Evolutionary conservation across 1,284 basidiomycete species (phyloP).

Genomic region (Tilletia caries): DNA sequence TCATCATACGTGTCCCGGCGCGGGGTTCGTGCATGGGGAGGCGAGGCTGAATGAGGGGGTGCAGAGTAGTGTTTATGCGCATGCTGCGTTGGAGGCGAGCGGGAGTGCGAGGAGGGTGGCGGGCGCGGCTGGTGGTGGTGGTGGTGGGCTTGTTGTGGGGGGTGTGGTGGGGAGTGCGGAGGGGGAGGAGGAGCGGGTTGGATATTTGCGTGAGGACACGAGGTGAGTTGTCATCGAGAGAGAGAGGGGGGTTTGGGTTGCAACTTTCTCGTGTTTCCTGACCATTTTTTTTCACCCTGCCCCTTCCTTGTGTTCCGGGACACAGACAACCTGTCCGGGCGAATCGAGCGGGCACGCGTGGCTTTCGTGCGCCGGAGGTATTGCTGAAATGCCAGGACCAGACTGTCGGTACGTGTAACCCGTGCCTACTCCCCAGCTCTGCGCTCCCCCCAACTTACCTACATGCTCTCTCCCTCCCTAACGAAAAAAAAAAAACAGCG

Average conservation of each 20-base stretch:
- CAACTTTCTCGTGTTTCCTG: neutral
- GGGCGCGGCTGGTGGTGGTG: neutral
- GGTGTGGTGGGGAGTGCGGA: neutral
- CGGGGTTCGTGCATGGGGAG: slow-evolving; percentile 39
- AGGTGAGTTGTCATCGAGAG: slow-evolving; percentile 13
- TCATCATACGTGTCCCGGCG: slow-evolving; percentile 46
- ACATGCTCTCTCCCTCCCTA: neutral
- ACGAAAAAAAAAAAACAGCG: slow-evolving; percentile 59
- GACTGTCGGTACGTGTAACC: slow-evolving; percentile 67
- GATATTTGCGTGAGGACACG: slow-evolving; percentile 36
- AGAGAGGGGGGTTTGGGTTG: no score
- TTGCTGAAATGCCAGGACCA: slow-evolving; percentile 92
- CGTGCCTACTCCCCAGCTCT: no score
- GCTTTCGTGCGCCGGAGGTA: slow-evolving; percentile 95
- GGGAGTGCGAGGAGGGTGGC: no score
- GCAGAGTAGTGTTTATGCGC: slow-evolving; percentile 21
- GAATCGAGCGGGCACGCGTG: slow-evolving; percentile 91
- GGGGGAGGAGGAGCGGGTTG: slow-evolving; percentile 32
- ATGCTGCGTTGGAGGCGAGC: neutral
- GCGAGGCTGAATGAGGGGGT: slow-evolving; percentile 40
- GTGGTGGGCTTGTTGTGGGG: neutral
- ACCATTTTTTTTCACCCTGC: neutral
- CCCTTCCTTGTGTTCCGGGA: neutral
- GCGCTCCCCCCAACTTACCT: no score
- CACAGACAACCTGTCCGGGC: slow-evolving; percentile 78